These are phyloP conservation scores for Aspergillus intermedius DNA, from an alignment of 2,329 filamentous ascomycete genomes.

Conservation along the genomic window DNA sequence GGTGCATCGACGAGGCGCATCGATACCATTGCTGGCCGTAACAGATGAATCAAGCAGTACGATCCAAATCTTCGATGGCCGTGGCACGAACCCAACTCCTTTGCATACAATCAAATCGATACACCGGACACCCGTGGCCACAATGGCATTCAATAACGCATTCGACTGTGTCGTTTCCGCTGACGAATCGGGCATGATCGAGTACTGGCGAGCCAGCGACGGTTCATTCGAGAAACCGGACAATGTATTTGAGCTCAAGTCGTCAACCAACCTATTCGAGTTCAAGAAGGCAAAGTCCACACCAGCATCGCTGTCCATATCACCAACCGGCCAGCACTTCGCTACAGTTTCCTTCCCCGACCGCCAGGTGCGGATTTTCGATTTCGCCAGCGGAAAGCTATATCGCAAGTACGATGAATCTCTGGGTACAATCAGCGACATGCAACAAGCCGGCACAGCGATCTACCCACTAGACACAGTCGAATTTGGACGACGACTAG, in stretches of 20 bases:
- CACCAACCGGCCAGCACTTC: constrained; percentile 78
- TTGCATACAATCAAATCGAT: constrained; percentile 71
- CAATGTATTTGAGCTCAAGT: constrained; percentile 88
- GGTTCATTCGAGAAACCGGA: constrained; percentile 82
- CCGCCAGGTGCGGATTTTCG: constrained; percentile 85
- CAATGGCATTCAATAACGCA: constrained; percentile 82
- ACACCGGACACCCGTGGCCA: constrained; percentile 72
- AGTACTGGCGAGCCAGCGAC: constrained; percentile 79
- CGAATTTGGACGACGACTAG: constrained; percentile 84
- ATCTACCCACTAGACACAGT: constrained; percentile 76
- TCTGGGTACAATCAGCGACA: constrained; percentile 76
- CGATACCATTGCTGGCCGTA: constrained; percentile 76
- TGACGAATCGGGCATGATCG: constrained; percentile 86
- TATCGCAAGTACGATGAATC: constrained; percentile 94
- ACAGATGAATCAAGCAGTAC: constrained; percentile 66
- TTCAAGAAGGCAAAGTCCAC: constrained; percentile 93
- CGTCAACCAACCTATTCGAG: constrained; percentile 86
- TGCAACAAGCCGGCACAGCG: constrained; percentile 89
- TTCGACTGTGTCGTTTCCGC: constrained; percentile 88
- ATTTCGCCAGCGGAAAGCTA: constrained; percentile 82
- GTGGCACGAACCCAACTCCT: constrained; percentile 70
- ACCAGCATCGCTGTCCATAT: constrained; percentile 75
- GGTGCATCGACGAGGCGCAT: constrained; percentile 84
- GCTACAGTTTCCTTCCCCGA: constrained; percentile 88
- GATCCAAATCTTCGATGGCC: constrained; percentile 81